These are phyloP conservation scores for Castanospermum australe DNA, from an alignment of 306 rosid genomes.

Conservation along the genomic window DNA sequence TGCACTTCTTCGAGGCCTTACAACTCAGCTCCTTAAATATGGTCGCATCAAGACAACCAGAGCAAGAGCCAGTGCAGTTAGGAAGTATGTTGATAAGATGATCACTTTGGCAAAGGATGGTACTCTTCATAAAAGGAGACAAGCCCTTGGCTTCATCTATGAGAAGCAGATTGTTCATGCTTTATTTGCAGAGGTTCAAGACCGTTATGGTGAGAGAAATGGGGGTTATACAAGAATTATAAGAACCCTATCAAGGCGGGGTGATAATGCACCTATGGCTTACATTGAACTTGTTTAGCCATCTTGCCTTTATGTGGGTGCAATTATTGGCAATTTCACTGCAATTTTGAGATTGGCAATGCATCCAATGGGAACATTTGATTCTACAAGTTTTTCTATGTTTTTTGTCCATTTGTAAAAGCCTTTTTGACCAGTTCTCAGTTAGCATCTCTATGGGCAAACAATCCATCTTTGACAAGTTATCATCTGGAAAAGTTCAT, in stretches of 20 bases:
- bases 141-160: constrained; percentile 89
- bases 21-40: constrained; percentile 89
- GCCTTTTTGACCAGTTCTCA: neutral
- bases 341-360: constrained; percentile 20
- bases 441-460: neutral
- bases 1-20: constrained; percentile 91
- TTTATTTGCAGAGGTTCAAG: constrained; percentile 83
- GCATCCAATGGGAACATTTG: constrained; percentile 5
- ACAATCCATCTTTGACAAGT: constrained; percentile 4
- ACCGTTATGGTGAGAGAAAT: constrained; percentile 89
- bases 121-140: constrained; percentile 95
- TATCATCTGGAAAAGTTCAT: neutral
- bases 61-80: constrained; percentile 92
- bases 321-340: neutral
- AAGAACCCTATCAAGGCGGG: constrained; percentile 84
- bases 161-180: constrained; percentile 98
- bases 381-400: constrained; percentile 6
- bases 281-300: constrained; percentile 91
- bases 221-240: constrained; percentile 92
- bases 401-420: constrained; percentile 30
- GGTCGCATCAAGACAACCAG: constrained; percentile 95
- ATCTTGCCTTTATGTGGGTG: neutral
- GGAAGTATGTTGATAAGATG: constrained; percentile 96
- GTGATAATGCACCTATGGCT: constrained; percentile 99
- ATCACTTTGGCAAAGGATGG: constrained; percentile 91